A percentile compares a stretch with the other conserved stretches of the same genome.
Conservation (phyloP, 2,329 filamentous ascomycete genomes). For the Arthrobotrys sinensis region DNA sequence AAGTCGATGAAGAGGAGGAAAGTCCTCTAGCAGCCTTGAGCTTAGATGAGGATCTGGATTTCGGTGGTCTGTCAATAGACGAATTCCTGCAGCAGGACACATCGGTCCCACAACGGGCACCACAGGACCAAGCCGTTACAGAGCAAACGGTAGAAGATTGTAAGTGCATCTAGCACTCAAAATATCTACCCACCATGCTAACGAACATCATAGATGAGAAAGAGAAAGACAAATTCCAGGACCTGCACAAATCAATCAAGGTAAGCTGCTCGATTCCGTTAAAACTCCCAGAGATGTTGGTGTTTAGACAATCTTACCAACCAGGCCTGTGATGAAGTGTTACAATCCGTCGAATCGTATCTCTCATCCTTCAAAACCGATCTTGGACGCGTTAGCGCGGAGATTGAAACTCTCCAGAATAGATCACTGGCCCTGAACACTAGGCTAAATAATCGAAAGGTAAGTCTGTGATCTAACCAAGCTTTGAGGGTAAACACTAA, state of each 20-base stretch:
- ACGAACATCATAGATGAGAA: constrained; percentile 74
- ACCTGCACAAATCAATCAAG: constrained; percentile 87
- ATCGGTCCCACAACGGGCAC: constrained; percentile 6
- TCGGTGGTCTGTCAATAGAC: constrained; percentile 81
- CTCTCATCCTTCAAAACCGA: constrained; percentile 94
- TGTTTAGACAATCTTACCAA: constrained; percentile 61
- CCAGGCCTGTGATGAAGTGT: constrained; percentile 87
- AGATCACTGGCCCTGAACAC: constrained; percentile 87
- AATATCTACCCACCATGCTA: constrained; percentile 52
- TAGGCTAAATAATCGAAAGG: constrained; percentile 87
- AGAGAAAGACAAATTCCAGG: constrained; percentile 88
- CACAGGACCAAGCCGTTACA: constrained; percentile 65
- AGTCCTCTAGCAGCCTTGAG: constrained; percentile 31
- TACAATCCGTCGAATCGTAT: constrained; percentile 93
- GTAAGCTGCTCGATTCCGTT: constrained; percentile 64
- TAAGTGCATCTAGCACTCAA: constrained; percentile 69
- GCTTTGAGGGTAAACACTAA: neutral
- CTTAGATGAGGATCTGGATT: constrained; percentile 80
- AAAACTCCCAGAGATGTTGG: constrained; percentile 36
- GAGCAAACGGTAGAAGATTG: constrained; percentile 80
- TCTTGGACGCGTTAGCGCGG: constrained; percentile 89
- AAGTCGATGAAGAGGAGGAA: constrained; percentile 19
- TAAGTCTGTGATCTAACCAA: constrained; percentile 12
- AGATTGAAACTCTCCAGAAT: constrained; percentile 93
- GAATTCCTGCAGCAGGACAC: constrained; percentile 73